Evolutionary conservation across 441 rosid species (phyloP).

Genomic region (Arabidopsis lyrata): DNA sequence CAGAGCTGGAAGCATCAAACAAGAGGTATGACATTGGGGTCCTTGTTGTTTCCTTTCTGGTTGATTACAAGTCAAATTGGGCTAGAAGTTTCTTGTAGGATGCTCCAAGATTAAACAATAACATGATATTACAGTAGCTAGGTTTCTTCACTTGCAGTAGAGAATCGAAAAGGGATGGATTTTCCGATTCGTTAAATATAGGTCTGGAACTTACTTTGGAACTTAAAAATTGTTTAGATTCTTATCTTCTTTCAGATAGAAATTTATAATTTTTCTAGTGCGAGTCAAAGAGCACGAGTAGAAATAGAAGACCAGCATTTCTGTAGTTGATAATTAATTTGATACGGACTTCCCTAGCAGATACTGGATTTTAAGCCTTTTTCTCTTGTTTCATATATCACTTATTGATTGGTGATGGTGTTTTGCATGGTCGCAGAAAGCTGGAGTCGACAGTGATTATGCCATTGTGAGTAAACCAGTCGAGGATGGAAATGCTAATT

Average conservation of each 20-base stretch:
- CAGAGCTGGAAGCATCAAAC: constrained; percentile 56
- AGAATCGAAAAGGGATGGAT: too few relatives aligned
- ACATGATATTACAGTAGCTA: too few relatives aligned
- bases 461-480: constrained; percentile 62
- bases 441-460: constrained; percentile 60
- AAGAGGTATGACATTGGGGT: constrained; percentile 57
- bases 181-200: too few relatives aligned
- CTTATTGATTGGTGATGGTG: constrained; percentile 28
- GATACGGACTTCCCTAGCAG: constrained; percentile 7
- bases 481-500: constrained; percentile 65
- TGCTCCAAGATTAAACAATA: not conserved
- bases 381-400: constrained; percentile 18
- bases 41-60: constrained; percentile 27
- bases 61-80: constrained; percentile 22
- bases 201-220: too few relatives aligned
- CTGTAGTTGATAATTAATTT: constrained; percentile 11
- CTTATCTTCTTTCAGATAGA: constrained; percentile 13
- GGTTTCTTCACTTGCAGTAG: too few relatives aligned
- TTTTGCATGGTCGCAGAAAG: constrained; percentile 52
- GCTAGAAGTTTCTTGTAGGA: not conserved
- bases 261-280: not conserved
- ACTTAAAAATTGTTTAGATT: too few relatives aligned
- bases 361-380: constrained; percentile 11
- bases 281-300: constrained; percentile 7
- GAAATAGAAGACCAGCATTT: not conserved